Conservation (phyloP, 2,329 filamentous ascomycete genomes). For the Didymellaceae sp. region DNA sequence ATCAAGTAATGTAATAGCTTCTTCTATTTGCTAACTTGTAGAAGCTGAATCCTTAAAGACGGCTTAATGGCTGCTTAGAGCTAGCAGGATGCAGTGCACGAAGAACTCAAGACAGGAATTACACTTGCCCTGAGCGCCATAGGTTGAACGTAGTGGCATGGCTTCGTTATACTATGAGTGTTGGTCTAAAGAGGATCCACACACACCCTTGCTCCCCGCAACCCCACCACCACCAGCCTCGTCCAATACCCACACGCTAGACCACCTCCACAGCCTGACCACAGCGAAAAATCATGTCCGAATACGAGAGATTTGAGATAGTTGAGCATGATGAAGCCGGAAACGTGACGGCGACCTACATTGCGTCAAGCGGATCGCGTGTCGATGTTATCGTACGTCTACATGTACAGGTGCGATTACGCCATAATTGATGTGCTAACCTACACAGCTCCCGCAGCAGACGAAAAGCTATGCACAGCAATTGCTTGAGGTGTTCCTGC, state of each 20-base stretch:
- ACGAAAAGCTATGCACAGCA: constrained; percentile 43
- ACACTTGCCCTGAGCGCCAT: no score
- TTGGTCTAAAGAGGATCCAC: not conserved
- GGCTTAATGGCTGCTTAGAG: no score
- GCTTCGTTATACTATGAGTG: no score
- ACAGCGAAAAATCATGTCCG: constrained; percentile 12
- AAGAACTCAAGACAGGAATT: no score
- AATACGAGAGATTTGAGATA: constrained; percentile 17
- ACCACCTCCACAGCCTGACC: not conserved
- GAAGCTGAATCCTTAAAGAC: no score
- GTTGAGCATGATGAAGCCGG: constrained; percentile 59
- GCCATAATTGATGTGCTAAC: not conserved
- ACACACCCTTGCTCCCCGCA: no score
- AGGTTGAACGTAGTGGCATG: no score
- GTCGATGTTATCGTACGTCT: constrained; percentile 56
- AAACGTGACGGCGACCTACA: constrained; percentile 56
- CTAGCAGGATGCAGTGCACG: no score
- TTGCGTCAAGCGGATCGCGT: constrained; percentile 49
- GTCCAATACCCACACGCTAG: not conserved
- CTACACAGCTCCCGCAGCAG: constrained; percentile 17
- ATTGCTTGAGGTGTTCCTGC: constrained; percentile 77
- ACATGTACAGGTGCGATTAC: not conserved
- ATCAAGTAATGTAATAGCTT: no score
- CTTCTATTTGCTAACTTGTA: no score
- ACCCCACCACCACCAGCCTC: constrained; percentile 5